A percentile compares a stretch with the other conserved stretches of the same genome.
These are phyloP conservation scores for Trypanosoma brucei DNA, from an alignment of 208 protist species.

Conservation along the genomic window DNA sequence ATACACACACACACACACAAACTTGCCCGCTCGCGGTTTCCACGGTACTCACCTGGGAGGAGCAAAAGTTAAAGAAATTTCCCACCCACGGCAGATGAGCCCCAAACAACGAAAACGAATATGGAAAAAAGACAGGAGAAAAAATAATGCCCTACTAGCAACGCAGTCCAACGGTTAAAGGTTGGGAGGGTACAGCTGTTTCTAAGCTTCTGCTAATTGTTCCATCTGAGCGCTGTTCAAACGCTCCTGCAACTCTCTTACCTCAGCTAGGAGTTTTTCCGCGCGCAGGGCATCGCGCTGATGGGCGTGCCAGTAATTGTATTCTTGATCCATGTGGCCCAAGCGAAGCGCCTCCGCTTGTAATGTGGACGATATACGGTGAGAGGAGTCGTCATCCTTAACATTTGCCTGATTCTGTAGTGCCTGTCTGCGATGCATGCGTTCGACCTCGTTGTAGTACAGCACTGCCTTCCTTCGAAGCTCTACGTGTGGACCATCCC, in stretches of 20 bases:
- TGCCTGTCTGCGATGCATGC: conserved; percentile 83
- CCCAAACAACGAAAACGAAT: too few relatives aligned
- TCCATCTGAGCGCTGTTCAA: neutral
- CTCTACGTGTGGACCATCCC: conserved; percentile 65
- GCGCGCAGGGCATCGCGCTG: conserved; percentile 77
- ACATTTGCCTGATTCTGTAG: conserved; percentile 66
- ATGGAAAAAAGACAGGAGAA: too few relatives aligned
- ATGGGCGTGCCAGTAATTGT: conserved; percentile 86
- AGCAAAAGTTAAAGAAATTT: too few relatives aligned
- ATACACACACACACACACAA: too few relatives aligned
- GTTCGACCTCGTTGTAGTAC: conserved; percentile 87
- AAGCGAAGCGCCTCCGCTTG: conserved; percentile 45
- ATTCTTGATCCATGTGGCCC: conserved; percentile 67
- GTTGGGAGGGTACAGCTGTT: too few relatives aligned
- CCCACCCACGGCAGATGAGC: too few relatives aligned
- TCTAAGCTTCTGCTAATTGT: too few relatives aligned
- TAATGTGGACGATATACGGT: conserved; percentile 45
- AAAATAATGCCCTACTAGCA: neutral
- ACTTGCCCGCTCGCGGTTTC: too few relatives aligned
- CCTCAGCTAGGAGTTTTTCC: conserved; percentile 79
- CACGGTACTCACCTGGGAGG: too few relatives aligned
- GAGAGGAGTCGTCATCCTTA: conserved; percentile 61
- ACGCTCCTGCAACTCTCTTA: conserved; percentile 66
- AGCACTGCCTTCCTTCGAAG: conserved; percentile 69
- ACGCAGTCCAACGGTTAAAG: neutral